A percentile compares a stretch with the other conserved stretches of the same genome.
Conservation (phyloP, 164 flowering plant genomes). For the Amborella trichopoda region DNA sequence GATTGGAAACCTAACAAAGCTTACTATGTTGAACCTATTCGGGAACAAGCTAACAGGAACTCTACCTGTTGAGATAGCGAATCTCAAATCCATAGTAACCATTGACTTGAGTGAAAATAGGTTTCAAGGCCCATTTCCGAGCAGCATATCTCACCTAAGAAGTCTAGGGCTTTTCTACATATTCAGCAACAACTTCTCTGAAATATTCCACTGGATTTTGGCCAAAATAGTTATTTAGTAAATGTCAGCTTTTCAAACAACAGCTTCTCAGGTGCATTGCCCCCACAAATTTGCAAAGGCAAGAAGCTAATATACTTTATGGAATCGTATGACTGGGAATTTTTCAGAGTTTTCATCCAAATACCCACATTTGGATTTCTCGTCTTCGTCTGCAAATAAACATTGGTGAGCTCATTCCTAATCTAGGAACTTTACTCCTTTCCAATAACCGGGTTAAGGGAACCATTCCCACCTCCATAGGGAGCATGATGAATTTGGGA, state of each 20-base stretch:
- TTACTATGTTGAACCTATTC: constrained; percentile 4
- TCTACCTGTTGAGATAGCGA: constrained; percentile 16
- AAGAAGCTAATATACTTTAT: constrained; percentile 9
- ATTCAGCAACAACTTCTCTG: constrained; percentile 14
- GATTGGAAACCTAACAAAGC: constrained; percentile 12
- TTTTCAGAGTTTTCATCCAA: constrained; percentile 8
- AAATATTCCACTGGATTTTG: constrained; percentile 18
- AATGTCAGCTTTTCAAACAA: constrained; percentile 11
- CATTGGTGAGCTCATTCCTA: constrained; percentile 10
- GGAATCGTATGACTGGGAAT: constrained; percentile 12
- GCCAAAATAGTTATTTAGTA: constrained; percentile 6
- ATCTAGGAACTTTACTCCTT: constrained; percentile 7
- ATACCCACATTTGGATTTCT: constrained; percentile 14
- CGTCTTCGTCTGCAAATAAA: constrained; percentile 14
- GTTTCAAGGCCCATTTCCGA: constrained; percentile 14
- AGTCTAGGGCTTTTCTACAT: constrained; percentile 7
- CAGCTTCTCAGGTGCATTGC: constrained; percentile 16
- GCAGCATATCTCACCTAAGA: constrained; percentile 7
- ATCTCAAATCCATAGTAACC: constrained; percentile 5
- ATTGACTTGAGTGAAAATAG: constrained; percentile 10
- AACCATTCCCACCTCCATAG: constrained; percentile 9
- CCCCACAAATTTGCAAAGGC: constrained; percentile 14
- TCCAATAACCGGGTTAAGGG: constrained; percentile 15
- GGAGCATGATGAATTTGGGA: too few relatives aligned
- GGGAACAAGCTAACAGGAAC: constrained; percentile 12